Conservation (phyloP, 2,329 filamentous ascomycete species). For the Curvularia hawaiiensis region DNA sequence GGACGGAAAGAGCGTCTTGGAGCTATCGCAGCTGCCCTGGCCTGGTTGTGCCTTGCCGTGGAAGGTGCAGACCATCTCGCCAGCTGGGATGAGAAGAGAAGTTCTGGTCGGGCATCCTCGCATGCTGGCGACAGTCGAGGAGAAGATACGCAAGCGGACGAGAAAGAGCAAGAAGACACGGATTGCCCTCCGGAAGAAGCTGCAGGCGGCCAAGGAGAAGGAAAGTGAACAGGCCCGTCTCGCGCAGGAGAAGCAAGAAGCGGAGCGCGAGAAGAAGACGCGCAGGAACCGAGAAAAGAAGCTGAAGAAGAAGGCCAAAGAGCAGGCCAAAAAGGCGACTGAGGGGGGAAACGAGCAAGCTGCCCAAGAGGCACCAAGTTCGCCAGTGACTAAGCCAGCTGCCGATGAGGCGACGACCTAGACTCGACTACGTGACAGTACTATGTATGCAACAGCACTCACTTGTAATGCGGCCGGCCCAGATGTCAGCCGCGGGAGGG, state of each 20-base stretch:
- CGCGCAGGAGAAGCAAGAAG: constrained; percentile 41
- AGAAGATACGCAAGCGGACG: constrained; percentile 31
- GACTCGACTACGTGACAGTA: background rate
- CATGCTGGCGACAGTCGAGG: constrained; percentile 26
- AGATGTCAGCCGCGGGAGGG: background rate
- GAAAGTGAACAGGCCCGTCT: constrained; percentile 30
- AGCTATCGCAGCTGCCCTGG: constrained; percentile 40
- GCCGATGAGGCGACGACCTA: background rate
- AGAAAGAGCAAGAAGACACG: constrained; percentile 45
- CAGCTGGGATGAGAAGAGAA: constrained; percentile 37
- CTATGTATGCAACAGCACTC: background rate
- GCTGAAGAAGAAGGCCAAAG: constrained; percentile 44
- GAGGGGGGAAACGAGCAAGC: constrained; percentile 10
- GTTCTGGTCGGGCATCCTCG: constrained; percentile 40
- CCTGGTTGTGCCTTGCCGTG: constrained; percentile 44
- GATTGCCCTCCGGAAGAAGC: constrained; percentile 42
- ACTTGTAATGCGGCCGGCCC: background rate
- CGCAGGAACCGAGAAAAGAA: constrained; percentile 47
- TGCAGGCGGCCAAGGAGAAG: constrained; percentile 33
- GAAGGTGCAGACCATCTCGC: constrained; percentile 40
- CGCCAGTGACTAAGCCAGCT: background rate
- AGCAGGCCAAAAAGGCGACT: constrained; percentile 40
- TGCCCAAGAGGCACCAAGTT: background rate
- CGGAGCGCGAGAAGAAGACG: constrained; percentile 44
- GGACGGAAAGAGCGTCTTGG: constrained; percentile 34